phyloP scores from a whole-genome alignment of 441 rosid species.

The Codiaeum variegatum region DNA sequence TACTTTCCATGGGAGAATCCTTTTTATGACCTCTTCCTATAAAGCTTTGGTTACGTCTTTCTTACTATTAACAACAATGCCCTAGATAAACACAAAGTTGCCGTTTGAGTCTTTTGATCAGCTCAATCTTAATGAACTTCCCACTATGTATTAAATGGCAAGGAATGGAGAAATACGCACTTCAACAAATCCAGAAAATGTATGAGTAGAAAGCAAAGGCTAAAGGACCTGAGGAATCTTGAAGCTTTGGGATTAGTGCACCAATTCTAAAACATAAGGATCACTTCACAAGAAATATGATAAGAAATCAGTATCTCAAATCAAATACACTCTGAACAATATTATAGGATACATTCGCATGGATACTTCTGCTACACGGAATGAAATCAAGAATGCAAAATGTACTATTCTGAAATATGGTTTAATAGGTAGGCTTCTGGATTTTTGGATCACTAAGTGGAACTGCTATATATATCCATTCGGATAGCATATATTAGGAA shows the following conservation, averaged over 20 bases:
- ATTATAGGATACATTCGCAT: not conserved
- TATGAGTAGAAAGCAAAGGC: not conserved
- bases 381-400: too few relatives aligned
- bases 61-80: not conserved
- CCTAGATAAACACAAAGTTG: not conserved
- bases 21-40: not conserved
- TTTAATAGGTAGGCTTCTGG: too few relatives aligned
- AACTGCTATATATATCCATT: too few relatives aligned
- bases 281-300: not conserved
- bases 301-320: not conserved
- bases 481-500: too few relatives aligned
- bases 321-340: not conserved
- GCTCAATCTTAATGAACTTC: not conserved
- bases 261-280: not conserved
- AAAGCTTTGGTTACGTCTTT: not conserved
- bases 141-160: not conserved
- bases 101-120: not conserved
- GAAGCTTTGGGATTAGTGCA: not conserved
- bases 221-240: not conserved
- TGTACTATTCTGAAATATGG: too few relatives aligned
- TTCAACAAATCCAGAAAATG: not conserved
- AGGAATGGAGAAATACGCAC: slow-evolving; percentile 2
- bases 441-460: too few relatives aligned
- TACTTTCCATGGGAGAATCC: not conserved
- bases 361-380: too few relatives aligned